Percentiles rank a stretch among this genome's conserved stretches.
Conservation (phyloP, 257 asterid species). For the Rhazya stricta region DNA sequence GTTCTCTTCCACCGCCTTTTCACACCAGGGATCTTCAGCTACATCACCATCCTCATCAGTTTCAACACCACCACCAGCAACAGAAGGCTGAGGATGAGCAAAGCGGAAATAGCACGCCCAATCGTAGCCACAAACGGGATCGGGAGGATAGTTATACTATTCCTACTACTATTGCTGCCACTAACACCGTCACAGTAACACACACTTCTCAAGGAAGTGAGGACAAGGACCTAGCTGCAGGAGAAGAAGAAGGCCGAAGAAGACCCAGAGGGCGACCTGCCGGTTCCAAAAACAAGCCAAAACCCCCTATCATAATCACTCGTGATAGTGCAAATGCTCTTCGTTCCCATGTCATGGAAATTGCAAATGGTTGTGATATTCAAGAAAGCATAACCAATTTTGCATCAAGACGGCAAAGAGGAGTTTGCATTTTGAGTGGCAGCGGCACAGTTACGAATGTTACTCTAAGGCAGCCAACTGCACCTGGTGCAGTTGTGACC, state of each 20-base stretch:
- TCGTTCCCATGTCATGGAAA: slow-evolving; percentile 80
- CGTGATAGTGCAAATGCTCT: slow-evolving; percentile 91
- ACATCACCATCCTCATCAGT: slow-evolving; percentile 53
- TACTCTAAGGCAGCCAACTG: slow-evolving; percentile 65
- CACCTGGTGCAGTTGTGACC: slow-evolving; percentile 74
- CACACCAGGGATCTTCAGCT: slow-evolving; percentile 67
- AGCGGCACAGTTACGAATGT: slow-evolving; percentile 81
- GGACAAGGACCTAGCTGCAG: slow-evolving; percentile 32
- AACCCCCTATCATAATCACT: slow-evolving; percentile 88
- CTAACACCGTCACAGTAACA: slow-evolving; percentile 10
- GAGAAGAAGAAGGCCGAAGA: slow-evolving; percentile 39
- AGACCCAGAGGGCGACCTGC: slow-evolving; percentile 84
- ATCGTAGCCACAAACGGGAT: slow-evolving; percentile 40
- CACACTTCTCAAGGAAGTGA: slow-evolving; percentile 23
- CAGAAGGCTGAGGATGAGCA: slow-evolving; percentile 51
- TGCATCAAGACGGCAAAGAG: slow-evolving; percentile 79
- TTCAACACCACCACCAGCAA: slow-evolving; percentile 32
- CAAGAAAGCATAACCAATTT: slow-evolving; percentile 68
- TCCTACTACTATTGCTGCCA: slow-evolving; percentile 15
- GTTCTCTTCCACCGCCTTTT: slow-evolving; percentile 81
- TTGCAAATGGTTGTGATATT: slow-evolving; percentile 69
- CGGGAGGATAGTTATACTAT: slow-evolving; percentile 34
- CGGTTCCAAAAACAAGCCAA: slow-evolving; percentile 84
- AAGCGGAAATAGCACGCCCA: slow-evolving; percentile 36
- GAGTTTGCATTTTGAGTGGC: slow-evolving; percentile 76